Evolutionary conservation across 1,284 basidiomycete genomes (phyloP).

Genomic region (Malassezia cuniculi): DNA sequence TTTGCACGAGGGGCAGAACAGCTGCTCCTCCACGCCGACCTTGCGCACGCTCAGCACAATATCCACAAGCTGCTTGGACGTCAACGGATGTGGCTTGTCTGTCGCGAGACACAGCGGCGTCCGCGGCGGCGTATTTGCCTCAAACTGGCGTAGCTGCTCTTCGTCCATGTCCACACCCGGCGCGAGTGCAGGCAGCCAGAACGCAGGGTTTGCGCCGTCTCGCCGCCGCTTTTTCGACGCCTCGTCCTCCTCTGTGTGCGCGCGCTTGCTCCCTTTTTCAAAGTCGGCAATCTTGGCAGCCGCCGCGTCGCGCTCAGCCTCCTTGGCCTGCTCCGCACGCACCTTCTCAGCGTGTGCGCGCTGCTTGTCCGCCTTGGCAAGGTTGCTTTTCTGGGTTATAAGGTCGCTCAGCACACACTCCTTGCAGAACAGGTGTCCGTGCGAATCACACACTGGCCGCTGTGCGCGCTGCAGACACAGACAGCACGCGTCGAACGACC

Average conservation of each 20-base stretch:
- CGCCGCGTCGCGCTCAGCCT: background rate
- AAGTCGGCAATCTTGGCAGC: constrained; percentile 3
- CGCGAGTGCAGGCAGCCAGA: constrained; percentile 12
- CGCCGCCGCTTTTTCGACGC: background rate
- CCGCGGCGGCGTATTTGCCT: constrained; percentile 1
- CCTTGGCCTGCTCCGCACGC: background rate
- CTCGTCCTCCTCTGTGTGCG: constrained; percentile 2
- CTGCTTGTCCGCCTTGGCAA: constrained; percentile 1
- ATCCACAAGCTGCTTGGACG: constrained; percentile 6
- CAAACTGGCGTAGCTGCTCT: no score
- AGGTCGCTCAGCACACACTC: constrained; percentile 12
- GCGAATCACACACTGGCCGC: constrained; percentile 6
- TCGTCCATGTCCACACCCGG: constrained; percentile 1
- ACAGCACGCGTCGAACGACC: constrained; percentile 12
- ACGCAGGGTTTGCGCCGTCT: constrained; percentile 7
- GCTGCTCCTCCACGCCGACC: constrained; percentile 2
- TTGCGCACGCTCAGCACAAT: constrained; percentile 7
- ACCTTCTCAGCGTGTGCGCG: constrained; percentile 1
- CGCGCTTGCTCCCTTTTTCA: constrained; percentile 3
- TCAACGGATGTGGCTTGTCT: constrained; percentile 8
- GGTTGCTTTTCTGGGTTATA: constrained; percentile 5
- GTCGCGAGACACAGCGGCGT: constrained; percentile 14
- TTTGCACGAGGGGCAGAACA: constrained; percentile 13
- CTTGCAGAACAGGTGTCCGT: constrained; percentile 15
- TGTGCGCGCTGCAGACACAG: constrained; percentile 13